Base-by-base conservation (phyloP, 1,284 basidiomycete species). In the Kwoniella shivajii region DNA sequence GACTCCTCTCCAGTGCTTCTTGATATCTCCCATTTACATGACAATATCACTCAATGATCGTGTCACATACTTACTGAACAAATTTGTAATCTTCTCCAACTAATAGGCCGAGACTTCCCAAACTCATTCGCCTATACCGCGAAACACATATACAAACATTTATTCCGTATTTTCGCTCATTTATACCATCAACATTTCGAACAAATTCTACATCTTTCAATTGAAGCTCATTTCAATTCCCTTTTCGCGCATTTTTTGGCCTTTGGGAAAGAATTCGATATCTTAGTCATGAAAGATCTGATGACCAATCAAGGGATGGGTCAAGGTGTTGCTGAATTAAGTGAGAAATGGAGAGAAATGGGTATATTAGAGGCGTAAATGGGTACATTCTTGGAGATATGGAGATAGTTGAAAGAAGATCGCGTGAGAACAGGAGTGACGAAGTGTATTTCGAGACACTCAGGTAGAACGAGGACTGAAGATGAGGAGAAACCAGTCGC, bases 161-260 rank as follows among this genome's bases (percentile, higher is more conserved):
- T 99, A 30, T 86, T 99, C 55, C 88, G 95, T 45, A 92, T 99
- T 46, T 98, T 98, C 78, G 94, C 95, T 1, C 95, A 99, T 79
- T 87, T 99, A 71, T 99, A 98, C 79, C 89, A 98, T 76, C 88
- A 92, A 4, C 95, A 99, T 75, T 99, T 94, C 76, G 82, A 84
- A 20, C 89, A 91, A 37, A 86, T 89, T 68, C 86, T 97, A 66
- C 94, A 99, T 75, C 84, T 99, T 22, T 91, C 90, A 55, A 88
- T 90, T 44, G 95, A 98, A 73, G 93, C 93, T 0, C 94, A 98
- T 78, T 93, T 97, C 80, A 98, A 98, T 79, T 92, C 89, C n/a
- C 84, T 98, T 33, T 98, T 98, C 71, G 94, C 94, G 0, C 94
- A 98, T 78, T 97, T 95, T 80, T 82, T 98, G 45, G 90, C 93